Percentiles rank a stretch among this genome's conserved stretches.
phyloP scores from a whole-genome alignment of 2,329 filamentous ascomycete genomes.

The Sporothrix globosa region DNA sequence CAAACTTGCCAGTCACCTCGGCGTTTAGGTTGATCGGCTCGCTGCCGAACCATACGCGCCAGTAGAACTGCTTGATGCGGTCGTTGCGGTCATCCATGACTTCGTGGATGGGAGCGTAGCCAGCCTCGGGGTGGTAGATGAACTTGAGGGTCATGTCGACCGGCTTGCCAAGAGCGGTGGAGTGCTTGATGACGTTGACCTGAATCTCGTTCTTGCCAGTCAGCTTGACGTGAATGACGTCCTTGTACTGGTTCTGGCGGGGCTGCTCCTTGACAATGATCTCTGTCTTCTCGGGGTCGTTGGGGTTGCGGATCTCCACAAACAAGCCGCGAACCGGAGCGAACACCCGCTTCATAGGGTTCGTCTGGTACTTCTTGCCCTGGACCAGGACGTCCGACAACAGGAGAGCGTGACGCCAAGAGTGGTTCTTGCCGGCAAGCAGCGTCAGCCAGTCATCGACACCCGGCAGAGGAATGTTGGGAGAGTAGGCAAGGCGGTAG shows the following conservation, averaged over 20 bases:
- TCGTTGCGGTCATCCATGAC: conserved; percentile 97
- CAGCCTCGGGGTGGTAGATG: conserved; percentile 90
- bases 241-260: conserved; percentile 80
- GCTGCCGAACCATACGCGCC: conserved; percentile 93
- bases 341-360: conserved; percentile 91
- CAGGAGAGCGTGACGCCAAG: conserved; percentile 94
- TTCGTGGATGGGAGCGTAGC: conserved; percentile 96
- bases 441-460: conserved; percentile 84
- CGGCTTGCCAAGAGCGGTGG: conserved; percentile 79
- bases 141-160: conserved; percentile 86
- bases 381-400: conserved; percentile 92
- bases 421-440: conserved; percentile 81
- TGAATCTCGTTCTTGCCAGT: conserved; percentile 76
- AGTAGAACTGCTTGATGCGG: conserved; percentile 99
- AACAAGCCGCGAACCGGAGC: conserved; percentile 82
- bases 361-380: conserved; percentile 95
- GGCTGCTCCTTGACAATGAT: conserved; percentile 88
- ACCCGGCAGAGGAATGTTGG: conserved; percentile 74
- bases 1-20: conserved; percentile 82
- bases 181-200: conserved; percentile 90
- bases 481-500: conserved; percentile 78
- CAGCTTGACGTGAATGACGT: conserved; percentile 84
- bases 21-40: conserved; percentile 82
- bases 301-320: conserved; percentile 82
- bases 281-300: conserved; percentile 78